Percentiles rank a stretch among this genome's conserved stretches.
Evolutionary conservation across 208 protist genomes (phyloP).

Genomic region (Trichomonas tenax): DNA sequence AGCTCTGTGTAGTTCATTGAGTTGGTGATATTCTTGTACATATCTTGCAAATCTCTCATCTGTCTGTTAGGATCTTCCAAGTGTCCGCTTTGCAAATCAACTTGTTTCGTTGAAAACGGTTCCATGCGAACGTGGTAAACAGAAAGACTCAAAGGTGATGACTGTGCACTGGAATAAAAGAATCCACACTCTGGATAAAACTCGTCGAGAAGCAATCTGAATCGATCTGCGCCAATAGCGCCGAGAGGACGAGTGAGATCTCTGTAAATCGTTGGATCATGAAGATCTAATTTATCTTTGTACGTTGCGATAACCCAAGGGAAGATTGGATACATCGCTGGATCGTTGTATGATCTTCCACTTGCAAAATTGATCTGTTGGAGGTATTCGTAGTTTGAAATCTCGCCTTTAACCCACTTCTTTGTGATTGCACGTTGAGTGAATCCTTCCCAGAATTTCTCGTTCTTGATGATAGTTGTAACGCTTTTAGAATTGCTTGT

Average conservation of each 20-base stretch:
- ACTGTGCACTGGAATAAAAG: neutral
- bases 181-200: neutral
- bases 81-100: constrained; percentile 58
- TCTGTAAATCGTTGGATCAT: neutral
- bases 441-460: neutral
- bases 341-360: neutral
- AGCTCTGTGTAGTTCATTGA: neutral
- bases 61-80: constrained; percentile 44
- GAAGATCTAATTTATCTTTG: neutral
- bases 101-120: constrained; percentile 77
- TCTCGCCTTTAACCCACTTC: neutral
- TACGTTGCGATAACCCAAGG: neutral
- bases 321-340: neutral
- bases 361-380: neutral
- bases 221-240: neutral
- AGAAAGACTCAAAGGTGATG: constrained; percentile 45
- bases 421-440: neutral
- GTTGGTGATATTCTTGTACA: neutral
- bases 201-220: neutral
- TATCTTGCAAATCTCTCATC: neutral
- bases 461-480: neutral
- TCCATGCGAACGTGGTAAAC: constrained; percentile 87
- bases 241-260: neutral
- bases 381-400: neutral
- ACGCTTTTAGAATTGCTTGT: neutral